phyloP scores from a whole-genome alignment of 228 moss, liverwort and hornwort genomes.

The Sphagnum magellanicum region DNA sequence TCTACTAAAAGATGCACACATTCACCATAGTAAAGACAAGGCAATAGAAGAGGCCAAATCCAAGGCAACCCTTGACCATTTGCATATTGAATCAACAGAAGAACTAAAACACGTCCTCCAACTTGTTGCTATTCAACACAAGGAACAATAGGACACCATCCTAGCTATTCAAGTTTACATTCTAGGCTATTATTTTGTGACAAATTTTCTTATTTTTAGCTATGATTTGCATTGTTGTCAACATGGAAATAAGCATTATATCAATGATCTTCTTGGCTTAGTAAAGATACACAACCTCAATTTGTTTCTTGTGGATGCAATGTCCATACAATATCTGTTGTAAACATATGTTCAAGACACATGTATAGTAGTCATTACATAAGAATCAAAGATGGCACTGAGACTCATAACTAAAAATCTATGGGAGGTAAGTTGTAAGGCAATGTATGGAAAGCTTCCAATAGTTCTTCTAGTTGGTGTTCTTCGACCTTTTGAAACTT shows the following conservation, averaged over 20 bases:
- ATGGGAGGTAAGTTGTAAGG: slow-evolving; percentile 38
- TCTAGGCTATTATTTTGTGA: neutral
- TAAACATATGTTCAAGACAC: no score
- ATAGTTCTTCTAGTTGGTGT: no score
- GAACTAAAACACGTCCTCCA: slow-evolving; percentile 76
- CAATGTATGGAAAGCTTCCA: no score
- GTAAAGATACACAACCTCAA: no score
- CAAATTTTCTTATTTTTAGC: no score
- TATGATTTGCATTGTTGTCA: no score
- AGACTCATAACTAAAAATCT: slow-evolving; percentile 74
- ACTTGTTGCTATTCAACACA: slow-evolving; percentile 63
- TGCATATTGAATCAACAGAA: slow-evolving; percentile 68
- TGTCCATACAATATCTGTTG: no score
- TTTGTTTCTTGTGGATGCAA: no score
- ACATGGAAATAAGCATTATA: no score
- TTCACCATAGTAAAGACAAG: slow-evolving; percentile 41
- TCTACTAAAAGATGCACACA: no score
- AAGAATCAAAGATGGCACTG: slow-evolving; percentile 84
- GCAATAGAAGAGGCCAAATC: slow-evolving; percentile 61
- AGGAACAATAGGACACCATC: slow-evolving; percentile 81
- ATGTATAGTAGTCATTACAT: neutral
- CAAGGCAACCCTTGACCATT: slow-evolving; percentile 53
- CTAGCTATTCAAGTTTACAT: slow-evolving; percentile 53
- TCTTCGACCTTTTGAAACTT: no score
- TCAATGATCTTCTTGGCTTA: no score